Conservation (phyloP, 1,284 basidiomycete species). For the Ganoderma multipileum region DNA sequence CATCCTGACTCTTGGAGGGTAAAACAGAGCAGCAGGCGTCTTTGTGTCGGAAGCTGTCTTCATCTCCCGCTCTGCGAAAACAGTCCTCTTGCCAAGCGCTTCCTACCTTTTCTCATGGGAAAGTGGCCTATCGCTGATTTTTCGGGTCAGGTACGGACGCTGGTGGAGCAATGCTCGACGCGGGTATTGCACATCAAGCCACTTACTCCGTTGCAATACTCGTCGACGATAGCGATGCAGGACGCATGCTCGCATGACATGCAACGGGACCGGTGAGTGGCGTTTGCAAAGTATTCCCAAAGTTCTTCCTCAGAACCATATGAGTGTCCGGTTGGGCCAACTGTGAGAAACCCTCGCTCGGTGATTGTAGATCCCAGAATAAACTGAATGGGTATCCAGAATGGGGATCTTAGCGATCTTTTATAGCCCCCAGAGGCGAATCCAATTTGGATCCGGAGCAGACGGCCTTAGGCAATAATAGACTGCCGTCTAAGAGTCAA, state of each 20-base stretch:
- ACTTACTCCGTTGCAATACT: neutral
- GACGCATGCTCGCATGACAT: neutral
- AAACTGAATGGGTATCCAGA: conserved; percentile 2
- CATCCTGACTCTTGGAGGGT: too few relatives aligned
- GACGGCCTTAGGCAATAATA: neutral
- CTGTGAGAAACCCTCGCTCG: neutral
- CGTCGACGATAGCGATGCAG: neutral
- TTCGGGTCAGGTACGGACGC: neutral
- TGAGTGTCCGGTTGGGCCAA: neutral
- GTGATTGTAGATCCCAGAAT: conserved; percentile 6
- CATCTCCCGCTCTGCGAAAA: too few relatives aligned
- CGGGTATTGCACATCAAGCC: neutral
- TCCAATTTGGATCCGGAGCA: neutral
- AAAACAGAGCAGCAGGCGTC: too few relatives aligned
- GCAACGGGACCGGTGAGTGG: neutral
- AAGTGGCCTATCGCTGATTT: neutral
- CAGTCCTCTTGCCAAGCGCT: too few relatives aligned
- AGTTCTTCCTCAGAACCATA: conserved; percentile 2
- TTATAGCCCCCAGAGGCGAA: neutral
- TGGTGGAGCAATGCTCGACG: neutral
- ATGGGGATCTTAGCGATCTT: neutral
- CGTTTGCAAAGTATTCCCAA: neutral
- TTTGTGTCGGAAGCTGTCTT: too few relatives aligned
- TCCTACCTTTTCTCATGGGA: too few relatives aligned
- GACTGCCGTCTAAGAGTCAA: conserved; percentile 7